phyloP scores from a whole-genome alignment of 2,329 filamentous ascomycete genomes.

The Cryphonectria parasitica region DNA sequence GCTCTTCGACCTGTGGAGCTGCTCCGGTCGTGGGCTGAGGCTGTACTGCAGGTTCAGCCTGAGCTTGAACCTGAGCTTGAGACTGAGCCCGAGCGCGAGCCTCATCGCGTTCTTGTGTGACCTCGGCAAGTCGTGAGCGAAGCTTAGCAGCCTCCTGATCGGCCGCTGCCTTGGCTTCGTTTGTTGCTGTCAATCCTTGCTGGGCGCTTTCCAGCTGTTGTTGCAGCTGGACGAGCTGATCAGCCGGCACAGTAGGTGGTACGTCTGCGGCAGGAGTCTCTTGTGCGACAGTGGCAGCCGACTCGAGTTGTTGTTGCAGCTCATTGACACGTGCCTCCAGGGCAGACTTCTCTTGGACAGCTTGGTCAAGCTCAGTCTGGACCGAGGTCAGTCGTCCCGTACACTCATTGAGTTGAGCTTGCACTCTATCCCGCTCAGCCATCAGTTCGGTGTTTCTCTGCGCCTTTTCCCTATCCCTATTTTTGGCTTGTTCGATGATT shows the following conservation, averaged over 20 bases:
- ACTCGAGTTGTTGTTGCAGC: conserved; percentile 45
- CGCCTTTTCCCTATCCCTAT: conserved; percentile 57
- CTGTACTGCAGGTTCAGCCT: conserved; percentile 37
- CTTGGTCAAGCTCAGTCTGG: conserved; percentile 59
- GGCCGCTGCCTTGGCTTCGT: conserved; percentile 69
- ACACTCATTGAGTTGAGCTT: conserved; percentile 52
- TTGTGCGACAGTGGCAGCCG: conserved; percentile 13
- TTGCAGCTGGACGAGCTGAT: conserved; percentile 55
- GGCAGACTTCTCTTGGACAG: conserved; percentile 42
- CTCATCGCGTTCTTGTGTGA: conserved; percentile 67
- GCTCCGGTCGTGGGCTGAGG: conserved; percentile 35
- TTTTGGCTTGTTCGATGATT: conserved; percentile 66
- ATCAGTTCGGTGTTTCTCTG: conserved; percentile 58
- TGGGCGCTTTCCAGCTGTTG: conserved; percentile 43
- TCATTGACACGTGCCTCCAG: conserved; percentile 43
- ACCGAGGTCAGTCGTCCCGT: conserved; percentile 44
- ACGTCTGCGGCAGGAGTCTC: conserved; percentile 41
- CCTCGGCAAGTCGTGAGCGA: conserved; percentile 62
- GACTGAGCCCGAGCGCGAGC: conserved; percentile 51
- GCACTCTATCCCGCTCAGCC: conserved; percentile 56
- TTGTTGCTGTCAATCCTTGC: conserved; percentile 68
- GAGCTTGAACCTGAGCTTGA: conserved; percentile 9
- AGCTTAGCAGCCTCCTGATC: conserved; percentile 63
- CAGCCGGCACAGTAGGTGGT: conserved; percentile 46
- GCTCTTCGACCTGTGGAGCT: conserved; percentile 30